Base-by-base conservation (phyloP, 306 rosid species). In the Crotalaria pallida region DNA sequence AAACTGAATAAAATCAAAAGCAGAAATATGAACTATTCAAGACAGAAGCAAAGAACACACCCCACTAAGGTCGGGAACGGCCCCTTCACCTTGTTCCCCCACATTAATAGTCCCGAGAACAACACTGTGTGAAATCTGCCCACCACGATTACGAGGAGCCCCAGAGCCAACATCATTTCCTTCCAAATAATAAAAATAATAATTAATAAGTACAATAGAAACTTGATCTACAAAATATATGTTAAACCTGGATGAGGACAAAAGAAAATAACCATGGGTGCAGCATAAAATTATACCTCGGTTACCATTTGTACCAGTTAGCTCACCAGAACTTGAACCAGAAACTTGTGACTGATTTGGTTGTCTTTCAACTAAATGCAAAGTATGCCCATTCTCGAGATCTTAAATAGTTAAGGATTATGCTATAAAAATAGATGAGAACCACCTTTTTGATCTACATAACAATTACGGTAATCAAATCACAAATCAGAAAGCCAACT, bases 341-440 rank as follows among this genome's bases (percentile, higher is more conserved):
- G 91, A 68, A 74, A 81, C 75, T 40, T 87, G 99, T 22, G 88
- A 67, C 80, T 77, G 96, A 43, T 75, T 77, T 59, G 88, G 92
- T 79, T 89, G 97, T 75, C 99, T 87, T 80, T 83, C 92, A 65
- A 95, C 99, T 69, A 95, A 87, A 88, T 95, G 99, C 84, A 95
- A 77, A 22, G 99, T 91, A 79, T 95, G 87, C 64, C 97, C 99
- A 86, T 86, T 91, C 73, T 91, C 99, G 79, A 95, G 82, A 72
- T 91, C 99, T 95, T 75, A 27, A 79, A 26, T 16, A 56, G 88
- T 85, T 82, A 91, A 88, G 95, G 95, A 70, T 43, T 69, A 36
- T 16, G 33, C 24, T 56, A 62, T 52, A 63, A 70, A 57, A 69
- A 79, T 23, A 40, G 61, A 80, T 52, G 31, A 65, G 19, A 38